phyloP scores from a whole-genome alignment of 345 rosid genomes.

The Gossypium longicalyx region DNA sequence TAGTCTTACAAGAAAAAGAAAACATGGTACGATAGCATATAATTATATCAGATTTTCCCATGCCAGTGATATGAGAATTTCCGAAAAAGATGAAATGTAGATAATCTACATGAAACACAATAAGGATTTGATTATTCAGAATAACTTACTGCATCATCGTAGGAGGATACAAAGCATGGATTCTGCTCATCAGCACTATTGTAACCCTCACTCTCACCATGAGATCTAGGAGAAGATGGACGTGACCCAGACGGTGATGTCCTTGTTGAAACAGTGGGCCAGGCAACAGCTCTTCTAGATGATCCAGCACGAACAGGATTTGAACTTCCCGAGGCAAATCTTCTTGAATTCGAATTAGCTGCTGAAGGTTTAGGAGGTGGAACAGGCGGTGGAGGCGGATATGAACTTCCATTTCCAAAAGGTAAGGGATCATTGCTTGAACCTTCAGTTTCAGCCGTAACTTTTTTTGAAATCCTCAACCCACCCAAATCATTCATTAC shows the following conservation, averaged over 20 bases:
- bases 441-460: conserved; percentile 46
- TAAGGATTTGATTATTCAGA: conserved; percentile 1
- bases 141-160: conserved; percentile 62
- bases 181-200: conserved; percentile 98
- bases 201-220: conserved; percentile 82
- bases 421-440: conserved; percentile 38
- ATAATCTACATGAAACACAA: not conserved
- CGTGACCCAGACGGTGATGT: conserved; percentile 78
- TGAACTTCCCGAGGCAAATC: conserved; percentile 43
- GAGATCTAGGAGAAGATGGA: conserved; percentile 98
- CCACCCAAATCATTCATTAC: conserved; percentile 32
- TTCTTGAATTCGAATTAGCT: conserved; percentile 45
- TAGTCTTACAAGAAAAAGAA: not conserved
- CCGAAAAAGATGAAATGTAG: not conserved
- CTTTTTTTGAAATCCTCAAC: conserved; percentile 38
- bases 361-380: conserved; percentile 73
- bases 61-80: not conserved
- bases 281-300: conserved; percentile 63
- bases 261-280: conserved; percentile 75
- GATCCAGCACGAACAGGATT: conserved; percentile 54
- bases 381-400: conserved; percentile 79
- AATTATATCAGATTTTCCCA: not conserved
- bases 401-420: conserved; percentile 37
- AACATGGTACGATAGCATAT: not conserved
- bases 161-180: conserved; percentile 63